A percentile compares a stretch with the other conserved stretches of the same genome.
These are phyloP conservation scores for Cladosporium austrohemisphaericum DNA, from an alignment of 2,329 filamentous ascomycete genomes.

Conservation along the genomic window DNA sequence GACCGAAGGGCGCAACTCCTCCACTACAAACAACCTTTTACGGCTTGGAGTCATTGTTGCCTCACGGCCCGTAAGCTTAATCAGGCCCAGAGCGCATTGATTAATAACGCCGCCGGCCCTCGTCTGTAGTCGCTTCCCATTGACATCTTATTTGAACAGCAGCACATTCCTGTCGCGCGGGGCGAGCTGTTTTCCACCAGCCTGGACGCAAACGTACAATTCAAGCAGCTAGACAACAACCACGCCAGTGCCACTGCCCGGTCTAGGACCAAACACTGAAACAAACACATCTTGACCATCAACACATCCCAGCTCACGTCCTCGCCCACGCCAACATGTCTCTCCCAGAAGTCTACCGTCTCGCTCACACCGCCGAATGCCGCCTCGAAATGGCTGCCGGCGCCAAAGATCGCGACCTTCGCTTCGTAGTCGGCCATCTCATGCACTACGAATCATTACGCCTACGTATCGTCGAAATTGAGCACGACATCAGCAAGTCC, in stretches of 20 bases:
- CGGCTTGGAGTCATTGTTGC: slow-evolving; percentile 12
- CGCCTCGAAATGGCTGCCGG: slow-evolving; percentile 32
- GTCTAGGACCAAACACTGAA: neutral
- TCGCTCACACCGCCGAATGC: slow-evolving; percentile 35
- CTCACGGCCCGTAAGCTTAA: slow-evolving; percentile 15
- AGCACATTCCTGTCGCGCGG: neutral
- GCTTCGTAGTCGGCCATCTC: slow-evolving; percentile 35
- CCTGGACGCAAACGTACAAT: no score
- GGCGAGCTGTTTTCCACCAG: no score
- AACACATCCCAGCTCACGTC: neutral
- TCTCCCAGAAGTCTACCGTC: slow-evolving; percentile 31
- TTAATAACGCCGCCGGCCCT: slow-evolving; percentile 11
- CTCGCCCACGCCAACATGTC: slow-evolving; percentile 27
- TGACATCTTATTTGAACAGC: neutral
- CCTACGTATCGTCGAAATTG: slow-evolving; percentile 35
- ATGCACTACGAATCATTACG: slow-evolving; percentile 34
- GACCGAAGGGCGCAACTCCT: no score
- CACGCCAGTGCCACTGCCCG: no score
- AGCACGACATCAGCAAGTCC: slow-evolving; percentile 29
- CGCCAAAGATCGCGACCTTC: slow-evolving; percentile 32
- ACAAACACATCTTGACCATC: slow-evolving; percentile 4
- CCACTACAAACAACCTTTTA: no score
- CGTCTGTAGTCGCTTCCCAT: neutral
- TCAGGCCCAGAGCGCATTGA: slow-evolving; percentile 6
- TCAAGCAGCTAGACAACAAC: no score